These are phyloP conservation scores for Lactarius akahatsu DNA, from an alignment of 768 basidiomycete genomes.

Conservation along the genomic window DNA sequence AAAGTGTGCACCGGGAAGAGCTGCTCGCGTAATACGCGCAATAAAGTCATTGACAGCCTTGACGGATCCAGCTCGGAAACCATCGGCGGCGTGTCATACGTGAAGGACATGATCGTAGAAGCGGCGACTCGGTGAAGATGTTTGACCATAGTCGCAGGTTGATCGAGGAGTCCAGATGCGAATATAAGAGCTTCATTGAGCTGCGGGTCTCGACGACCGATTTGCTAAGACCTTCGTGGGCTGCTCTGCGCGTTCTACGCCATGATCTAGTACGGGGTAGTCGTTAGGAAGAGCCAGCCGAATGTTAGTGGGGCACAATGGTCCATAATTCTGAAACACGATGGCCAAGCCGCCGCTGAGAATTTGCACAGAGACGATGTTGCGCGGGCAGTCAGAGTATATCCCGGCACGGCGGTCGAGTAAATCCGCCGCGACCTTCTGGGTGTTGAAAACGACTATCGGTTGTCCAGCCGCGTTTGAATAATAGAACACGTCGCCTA, in stretches of 20 bases:
- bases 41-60: background rate
- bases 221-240: conserved; percentile 19
- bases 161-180: background rate
- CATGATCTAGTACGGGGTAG: conserved; percentile 18
- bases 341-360: conserved; percentile 25
- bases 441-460: conserved; percentile 32
- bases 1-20: conserved; percentile 12
- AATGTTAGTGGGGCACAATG: conserved; percentile 7
- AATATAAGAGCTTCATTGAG: conserved; percentile 12
- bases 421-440: conserved; percentile 31
- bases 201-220: background rate
- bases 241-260: conserved; percentile 21
- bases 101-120: conserved; percentile 20
- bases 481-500: conserved; percentile 28
- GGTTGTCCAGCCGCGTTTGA: conserved; percentile 29
- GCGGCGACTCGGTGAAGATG: conserved; percentile 6
- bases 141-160: background rate
- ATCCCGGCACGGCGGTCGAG: conserved; percentile 29
- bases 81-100: conserved; percentile 19
- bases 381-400: conserved; percentile 27
- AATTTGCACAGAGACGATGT: conserved; percentile 26
- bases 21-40: background rate
- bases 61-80: conserved; percentile 3
- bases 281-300: background rate
- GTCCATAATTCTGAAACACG: conserved; percentile 25